Evolutionary conservation across 805 yeast genomes (phyloP), one percentile per base, ranked within the genome.

Genomic region (Saccharomyces kudriavzevii): DNA sequence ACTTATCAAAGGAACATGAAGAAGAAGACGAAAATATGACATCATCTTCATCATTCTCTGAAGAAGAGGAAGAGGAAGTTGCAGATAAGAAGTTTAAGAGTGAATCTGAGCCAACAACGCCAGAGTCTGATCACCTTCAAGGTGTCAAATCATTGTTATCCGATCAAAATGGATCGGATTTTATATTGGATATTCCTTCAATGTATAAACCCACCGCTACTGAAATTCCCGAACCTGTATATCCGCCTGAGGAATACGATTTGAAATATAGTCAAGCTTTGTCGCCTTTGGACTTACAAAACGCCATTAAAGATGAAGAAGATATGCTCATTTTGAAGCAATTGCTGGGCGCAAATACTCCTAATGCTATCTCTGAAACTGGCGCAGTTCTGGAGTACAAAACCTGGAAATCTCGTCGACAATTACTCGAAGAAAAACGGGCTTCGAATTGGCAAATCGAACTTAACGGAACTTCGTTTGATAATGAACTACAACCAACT

Each of bases 221-320:
- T 2, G 76, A 65, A 1, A 53, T 57, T 3, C 89, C 92, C 1
- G 56, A 65, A 13, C 77, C 89, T 0, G 89, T 85, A 2, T 82
- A 74, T 53, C 77, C 77, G 13, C 78, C 75, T 47, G 70, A 69
- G 40, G 31, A 57, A 10, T 43, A 50, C 11, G 46, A 49, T 11
- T 31, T 47, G 49, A 40, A 17, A 10, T 14, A 31, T 2, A 22
- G 46, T 1, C 29, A 30, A 2, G 25, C 28, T n/a, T 14, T 64
- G 5, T 55, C 58, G 47, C 61, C 89, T 24, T 72, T 70, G 4
- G 73, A 74, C 20, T 58, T 88, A 2, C 86, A 84, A 57, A 63
- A 67, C 1, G 53, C 81, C 2, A 69, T 90, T 5, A 81, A 80
- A 60, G 96, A 90, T 63, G 82, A 80, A 1, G 96, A 91, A 65